Percentiles rank a stretch among this genome's conserved stretches.
Conservation (phyloP, 805 yeast species). For the Saccharomycopsis sp. region DNA sequence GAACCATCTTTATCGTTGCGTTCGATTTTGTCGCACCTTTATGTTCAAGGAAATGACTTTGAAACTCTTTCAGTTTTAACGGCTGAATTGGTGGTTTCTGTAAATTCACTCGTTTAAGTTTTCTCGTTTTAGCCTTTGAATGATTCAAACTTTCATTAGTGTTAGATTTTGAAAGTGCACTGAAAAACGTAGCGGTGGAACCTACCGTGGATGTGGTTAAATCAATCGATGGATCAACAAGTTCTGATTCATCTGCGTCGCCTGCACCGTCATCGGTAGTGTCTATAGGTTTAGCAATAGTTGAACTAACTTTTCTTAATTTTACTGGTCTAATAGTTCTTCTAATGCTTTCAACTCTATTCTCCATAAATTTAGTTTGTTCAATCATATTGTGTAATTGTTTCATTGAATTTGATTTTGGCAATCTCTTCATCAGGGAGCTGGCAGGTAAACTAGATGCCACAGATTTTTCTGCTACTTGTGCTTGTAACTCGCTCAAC, state of each 20-base stretch:
- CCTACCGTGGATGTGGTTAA: too few relatives aligned
- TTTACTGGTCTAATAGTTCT: slow-evolving; percentile 22
- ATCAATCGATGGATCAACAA: background rate
- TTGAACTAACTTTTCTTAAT: slow-evolving; percentile 19
- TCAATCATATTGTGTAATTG: slow-evolving; percentile 28
- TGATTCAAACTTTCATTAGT: slow-evolving; percentile 19
- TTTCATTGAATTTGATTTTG: slow-evolving; percentile 27
- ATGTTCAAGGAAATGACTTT: slow-evolving; percentile 1
- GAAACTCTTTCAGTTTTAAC: slow-evolving; percentile 7
- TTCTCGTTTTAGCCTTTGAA: slow-evolving; percentile 10
- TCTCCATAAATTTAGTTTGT: slow-evolving; percentile 27
- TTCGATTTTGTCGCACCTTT: background rate
- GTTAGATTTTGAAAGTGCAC: slow-evolving; percentile 15
- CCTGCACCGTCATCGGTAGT: slow-evolving; percentile 4
- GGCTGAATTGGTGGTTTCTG: slow-evolving; percentile 22
- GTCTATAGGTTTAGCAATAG: slow-evolving; percentile 15
- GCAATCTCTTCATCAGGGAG: slow-evolving; percentile 15
- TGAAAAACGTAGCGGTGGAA: slow-evolving; percentile 6
- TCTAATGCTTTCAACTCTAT: slow-evolving; percentile 26
- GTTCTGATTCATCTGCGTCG: slow-evolving; percentile 5
- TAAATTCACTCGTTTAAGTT: slow-evolving; percentile 8
- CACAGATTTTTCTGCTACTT: background rate
- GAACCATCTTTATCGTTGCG: slow-evolving; percentile 1
- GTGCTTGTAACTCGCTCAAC: slow-evolving; percentile 7
- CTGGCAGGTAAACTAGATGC: background rate